Conservation (phyloP, 129 eudicot genomes). For the Glebionis coronaria region DNA sequence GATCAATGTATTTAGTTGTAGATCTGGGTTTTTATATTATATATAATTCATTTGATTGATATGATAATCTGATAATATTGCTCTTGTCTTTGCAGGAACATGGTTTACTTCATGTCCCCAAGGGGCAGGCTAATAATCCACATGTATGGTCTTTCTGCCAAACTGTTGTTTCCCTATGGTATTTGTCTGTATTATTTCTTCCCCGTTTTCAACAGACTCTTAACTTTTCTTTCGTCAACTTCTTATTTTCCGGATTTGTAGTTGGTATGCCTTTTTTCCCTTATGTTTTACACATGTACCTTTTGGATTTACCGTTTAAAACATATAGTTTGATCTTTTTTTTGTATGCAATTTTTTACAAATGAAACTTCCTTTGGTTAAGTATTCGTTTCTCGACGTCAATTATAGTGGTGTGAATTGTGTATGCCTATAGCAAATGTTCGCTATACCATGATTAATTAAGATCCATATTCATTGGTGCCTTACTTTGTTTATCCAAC, state of each 20-base stretch:
- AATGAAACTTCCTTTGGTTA: neutral
- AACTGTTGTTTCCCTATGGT: neutral
- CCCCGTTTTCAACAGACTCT: constrained; percentile 68
- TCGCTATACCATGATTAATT: neutral
- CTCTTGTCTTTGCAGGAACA: constrained; percentile 58
- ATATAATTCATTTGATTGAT: neutral
- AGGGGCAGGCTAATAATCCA: constrained; percentile 87
- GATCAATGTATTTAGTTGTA: too few relatives aligned
- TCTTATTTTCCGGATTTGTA: too few relatives aligned
- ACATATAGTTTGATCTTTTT: too few relatives aligned
- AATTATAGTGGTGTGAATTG: neutral
- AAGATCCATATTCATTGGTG: constrained; percentile 37
- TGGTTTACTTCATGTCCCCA: constrained; percentile 85
- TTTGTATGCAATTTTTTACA: neutral
- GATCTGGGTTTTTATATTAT: too few relatives aligned
- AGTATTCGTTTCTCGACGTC: neutral
- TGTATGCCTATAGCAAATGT: neutral
- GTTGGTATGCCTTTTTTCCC: constrained; percentile 44
- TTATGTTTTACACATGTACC: constrained; percentile 17
- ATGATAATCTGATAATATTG: neutral
- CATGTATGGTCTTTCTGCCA: constrained; percentile 40
- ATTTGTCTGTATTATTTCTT: neutral
- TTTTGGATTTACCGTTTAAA: too few relatives aligned
- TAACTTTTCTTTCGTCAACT: constrained; percentile 95
- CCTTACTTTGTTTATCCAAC: too few relatives aligned